Conservation (phyloP, 257 asterid genomes). For the Fraxinus cuspidata region DNA sequence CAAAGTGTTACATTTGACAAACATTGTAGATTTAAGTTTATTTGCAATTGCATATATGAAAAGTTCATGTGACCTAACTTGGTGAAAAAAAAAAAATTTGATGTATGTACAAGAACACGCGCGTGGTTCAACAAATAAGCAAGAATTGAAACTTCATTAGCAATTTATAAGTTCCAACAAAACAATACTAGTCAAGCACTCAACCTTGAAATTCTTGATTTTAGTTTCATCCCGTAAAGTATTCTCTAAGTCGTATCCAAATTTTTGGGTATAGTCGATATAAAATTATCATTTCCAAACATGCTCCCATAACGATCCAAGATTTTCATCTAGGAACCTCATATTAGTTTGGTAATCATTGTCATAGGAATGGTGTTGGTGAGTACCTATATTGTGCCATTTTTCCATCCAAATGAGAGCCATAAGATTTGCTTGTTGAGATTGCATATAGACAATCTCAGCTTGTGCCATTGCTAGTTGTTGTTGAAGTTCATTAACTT, state of each 20-base stretch:
- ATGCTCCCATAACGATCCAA: conserved; percentile 46
- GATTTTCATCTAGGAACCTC: conserved; percentile 45
- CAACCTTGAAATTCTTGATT: not conserved
- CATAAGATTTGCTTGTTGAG: conserved; percentile 69
- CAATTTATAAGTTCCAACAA: not conserved
- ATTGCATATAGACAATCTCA: conserved; percentile 61
- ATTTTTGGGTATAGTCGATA: not conserved
- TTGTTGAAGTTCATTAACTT: conserved; percentile 64
- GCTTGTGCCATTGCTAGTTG: conserved; percentile 76
- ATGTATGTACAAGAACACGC: not conserved
- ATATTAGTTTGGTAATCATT: conserved; percentile 37
- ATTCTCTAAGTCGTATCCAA: not conserved
- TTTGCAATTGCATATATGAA: not conserved
- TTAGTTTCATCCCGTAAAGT: not conserved
- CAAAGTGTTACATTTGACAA: not conserved
- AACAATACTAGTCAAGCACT: not conserved
- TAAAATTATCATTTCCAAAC: conserved; percentile 43
- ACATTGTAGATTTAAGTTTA: not conserved
- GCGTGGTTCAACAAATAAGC: not conserved
- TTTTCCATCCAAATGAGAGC: conserved; percentile 62
- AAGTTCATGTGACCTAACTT: not conserved
- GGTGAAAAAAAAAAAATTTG: too few relatives aligned
- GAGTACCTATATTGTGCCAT: conserved; percentile 39
- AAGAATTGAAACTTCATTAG: not conserved
- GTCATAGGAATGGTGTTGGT: conserved; percentile 33